Percentiles rank a stretch among this genome's conserved stretches.
phyloP scores from a whole-genome alignment of 176 grass and related monocot species.

The Typha latifolia region DNA sequence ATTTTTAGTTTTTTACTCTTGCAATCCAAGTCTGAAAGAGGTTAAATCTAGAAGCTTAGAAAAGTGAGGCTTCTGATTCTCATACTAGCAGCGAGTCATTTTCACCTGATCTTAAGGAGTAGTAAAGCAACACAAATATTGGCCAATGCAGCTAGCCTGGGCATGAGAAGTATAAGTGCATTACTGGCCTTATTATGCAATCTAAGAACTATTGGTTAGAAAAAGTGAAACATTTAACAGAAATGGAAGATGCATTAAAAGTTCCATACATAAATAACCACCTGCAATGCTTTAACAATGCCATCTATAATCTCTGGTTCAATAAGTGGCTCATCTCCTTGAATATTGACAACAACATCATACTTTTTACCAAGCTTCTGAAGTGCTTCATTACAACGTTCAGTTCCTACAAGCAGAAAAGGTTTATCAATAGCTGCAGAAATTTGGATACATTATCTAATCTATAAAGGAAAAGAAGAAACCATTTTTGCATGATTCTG shows the following conservation, averaged over 20 bases:
- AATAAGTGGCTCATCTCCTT: slow-evolving; percentile 95
- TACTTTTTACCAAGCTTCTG: slow-evolving; percentile 64
- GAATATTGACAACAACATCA: slow-evolving; percentile 96
- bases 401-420: slow-evolving; percentile 53
- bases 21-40: too few species aligned
- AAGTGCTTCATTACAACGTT: slow-evolving; percentile 86
- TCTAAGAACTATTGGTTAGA: too few species aligned
- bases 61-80: too few species aligned
- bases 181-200: too few species aligned
- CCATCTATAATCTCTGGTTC: slow-evolving; percentile 99
- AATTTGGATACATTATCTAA: background rate
- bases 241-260: background rate
- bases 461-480: slow-evolving; percentile 4
- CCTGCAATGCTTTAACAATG: slow-evolving; percentile 92
- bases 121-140: too few species aligned
- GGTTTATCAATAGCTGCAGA: background rate
- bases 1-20: too few species aligned
- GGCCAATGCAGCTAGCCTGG: too few species aligned
- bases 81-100: too few species aligned
- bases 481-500: slow-evolving; percentile 92
- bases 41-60: too few species aligned
- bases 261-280: slow-evolving; percentile 27
- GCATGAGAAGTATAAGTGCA: too few species aligned
- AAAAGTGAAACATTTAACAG: too few species aligned
- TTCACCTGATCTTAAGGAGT: too few species aligned